A percentile compares a stretch with the other conserved stretches of the same genome.
Evolutionary conservation across 805 yeast genomes (phyloP).

Genomic region (Yarrowia hollandica): DNA sequence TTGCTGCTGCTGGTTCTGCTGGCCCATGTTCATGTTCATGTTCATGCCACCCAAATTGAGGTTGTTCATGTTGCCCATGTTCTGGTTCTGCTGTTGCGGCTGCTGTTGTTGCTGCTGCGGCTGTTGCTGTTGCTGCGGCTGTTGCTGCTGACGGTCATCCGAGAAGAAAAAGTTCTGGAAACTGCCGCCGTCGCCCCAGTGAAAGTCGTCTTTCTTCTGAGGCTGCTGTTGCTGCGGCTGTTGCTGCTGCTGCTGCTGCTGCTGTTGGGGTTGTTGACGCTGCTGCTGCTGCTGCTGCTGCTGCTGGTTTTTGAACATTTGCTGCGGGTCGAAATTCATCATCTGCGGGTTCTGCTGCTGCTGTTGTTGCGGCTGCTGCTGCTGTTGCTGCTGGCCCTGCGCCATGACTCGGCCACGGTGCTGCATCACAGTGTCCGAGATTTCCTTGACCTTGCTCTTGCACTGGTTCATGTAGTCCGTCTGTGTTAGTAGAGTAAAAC

Average conservation of each 20-base stretch:
- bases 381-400: conserved; percentile 30
- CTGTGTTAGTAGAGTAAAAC: conserved; percentile 31
- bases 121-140: conserved; percentile 38
- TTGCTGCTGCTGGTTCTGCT: conserved; percentile 35
- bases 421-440: conserved; percentile 31
- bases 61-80: conserved; percentile 27
- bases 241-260: conserved; percentile 27
- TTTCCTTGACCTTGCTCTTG: conserved; percentile 33
- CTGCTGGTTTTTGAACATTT: conserved; percentile 27
- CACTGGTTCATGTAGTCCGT: conserved; percentile 36
- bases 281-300: conserved; percentile 29
- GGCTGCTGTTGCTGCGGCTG: conserved; percentile 31
- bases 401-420: conserved; percentile 19
- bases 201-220: conserved; percentile 26
- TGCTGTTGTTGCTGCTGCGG: conserved; percentile 37
- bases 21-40: conserved; percentile 25
- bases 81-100: conserved; percentile 34
- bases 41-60: conserved; percentile 13
- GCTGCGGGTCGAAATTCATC: conserved; percentile 29
- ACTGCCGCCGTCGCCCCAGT: conserved; percentile 19
- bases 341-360: conserved; percentile 28
- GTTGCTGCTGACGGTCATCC: conserved; percentile 35
- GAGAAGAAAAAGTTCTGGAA: conserved; percentile 28
- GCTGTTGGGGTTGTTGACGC: conserved; percentile 29
- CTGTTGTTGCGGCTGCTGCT: conserved; percentile 33